Conservation (phyloP, 2,329 filamentous ascomycete genomes). For the Ramularia collo-cygni region DNA sequence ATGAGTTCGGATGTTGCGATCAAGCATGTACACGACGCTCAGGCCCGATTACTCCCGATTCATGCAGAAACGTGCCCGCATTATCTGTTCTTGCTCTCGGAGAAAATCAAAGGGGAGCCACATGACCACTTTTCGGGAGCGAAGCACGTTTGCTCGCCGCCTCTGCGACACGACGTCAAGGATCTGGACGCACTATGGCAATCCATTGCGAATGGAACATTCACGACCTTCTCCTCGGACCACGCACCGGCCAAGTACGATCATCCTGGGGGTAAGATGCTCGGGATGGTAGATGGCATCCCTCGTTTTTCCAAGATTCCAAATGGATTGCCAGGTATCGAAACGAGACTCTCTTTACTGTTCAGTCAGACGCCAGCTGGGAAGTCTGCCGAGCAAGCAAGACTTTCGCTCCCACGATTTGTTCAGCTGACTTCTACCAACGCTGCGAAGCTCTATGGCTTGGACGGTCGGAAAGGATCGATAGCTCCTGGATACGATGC, state of each 20-base stretch:
- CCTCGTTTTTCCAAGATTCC: constrained; percentile 37
- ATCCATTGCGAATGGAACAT: constrained; percentile 31
- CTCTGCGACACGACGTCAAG: constrained; percentile 25
- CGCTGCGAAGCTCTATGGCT: constrained; percentile 40
- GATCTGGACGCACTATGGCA: constrained; percentile 32
- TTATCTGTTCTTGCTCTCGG: constrained; percentile 30
- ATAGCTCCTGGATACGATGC: constrained; percentile 40
- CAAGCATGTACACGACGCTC: constrained; percentile 30
- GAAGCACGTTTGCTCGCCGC: constrained; percentile 32
- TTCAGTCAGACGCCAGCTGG: constrained; percentile 31
- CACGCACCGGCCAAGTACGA: constrained; percentile 36
- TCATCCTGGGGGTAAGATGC: constrained; percentile 33
- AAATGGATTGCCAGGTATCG: constrained; percentile 39
- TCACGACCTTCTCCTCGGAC: constrained; percentile 31
- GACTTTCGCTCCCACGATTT: constrained; percentile 34
- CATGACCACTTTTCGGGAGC: constrained; percentile 31
- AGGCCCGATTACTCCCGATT: constrained; percentile 30
- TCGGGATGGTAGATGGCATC: constrained; percentile 30
- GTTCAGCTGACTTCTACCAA: constrained; percentile 41
- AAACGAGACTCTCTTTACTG: constrained; percentile 37
- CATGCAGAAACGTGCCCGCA: constrained; percentile 35
- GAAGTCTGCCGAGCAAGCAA: constrained; percentile 18
- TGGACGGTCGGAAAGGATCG: constrained; percentile 34
- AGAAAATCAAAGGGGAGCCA: constrained; percentile 26
- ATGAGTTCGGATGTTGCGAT: constrained; percentile 37